Base-by-base conservation (phyloP, 192 early-diverging fungal species). In the Podila epigama region DNA sequence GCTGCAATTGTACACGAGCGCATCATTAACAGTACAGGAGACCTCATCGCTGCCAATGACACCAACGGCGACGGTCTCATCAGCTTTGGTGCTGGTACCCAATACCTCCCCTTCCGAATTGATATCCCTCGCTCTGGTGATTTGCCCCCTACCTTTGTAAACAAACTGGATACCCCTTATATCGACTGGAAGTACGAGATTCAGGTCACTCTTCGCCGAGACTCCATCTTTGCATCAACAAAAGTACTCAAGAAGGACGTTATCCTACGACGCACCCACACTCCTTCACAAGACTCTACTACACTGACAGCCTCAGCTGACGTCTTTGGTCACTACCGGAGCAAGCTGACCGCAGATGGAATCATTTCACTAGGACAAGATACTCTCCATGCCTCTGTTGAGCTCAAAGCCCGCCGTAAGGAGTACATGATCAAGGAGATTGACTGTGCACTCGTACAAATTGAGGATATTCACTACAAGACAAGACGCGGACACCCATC, bases 101-200 rank as follows among this genome's bases (percentile, higher is more conserved):
- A 77, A 4, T 42, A 28, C 16, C 15, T 77, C 22, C 73, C 73
- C 12, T 77, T 77, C 66, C 59, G 73, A 0, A 64, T 77, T 18
- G 73, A 77, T 25, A 22, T 77, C n/a, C 65, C 65, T 1, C 65
- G 57, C 9, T 28, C 66, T 16, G 18, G 44, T 20, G 61, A 66
- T 1, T 48, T 77, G 13, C 73, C 73, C 13, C 66, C 73, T 15
- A 68, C 73, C 16, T 48, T 77, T 12, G 31, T 64, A 15, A 77
- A 77, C 66, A 63, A 68, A n/a, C 56, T 77, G 34, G 73, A 77
- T 28, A 77, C 73, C 0, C 73, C 61, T 15, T 63, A 77, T 18
- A 68, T 77, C 54, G 65, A 68, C 55, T 77, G 73, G 73, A 77
- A 77, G 51, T 77, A 77, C 57, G 73, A 77, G 39, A 68, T 77